Percentiles rank a stretch among this genome's conserved stretches.
These are phyloP conservation scores for Solanum lignicaule DNA, from an alignment of 257 asterid genomes.

Conservation along the genomic window DNA sequence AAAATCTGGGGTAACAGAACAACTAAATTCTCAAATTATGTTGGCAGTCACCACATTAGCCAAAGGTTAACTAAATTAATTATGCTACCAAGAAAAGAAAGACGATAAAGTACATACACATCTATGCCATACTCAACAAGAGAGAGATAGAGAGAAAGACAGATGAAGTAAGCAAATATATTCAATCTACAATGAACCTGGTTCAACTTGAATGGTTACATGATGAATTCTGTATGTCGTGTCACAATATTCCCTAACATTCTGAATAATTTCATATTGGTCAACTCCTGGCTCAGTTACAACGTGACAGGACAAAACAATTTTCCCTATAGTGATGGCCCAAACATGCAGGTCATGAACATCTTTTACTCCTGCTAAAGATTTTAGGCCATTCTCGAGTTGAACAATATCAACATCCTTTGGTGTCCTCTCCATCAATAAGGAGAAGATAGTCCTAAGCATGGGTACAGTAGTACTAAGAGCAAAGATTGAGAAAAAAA, in stretches of 20 bases:
- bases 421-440: conserved; percentile 70
- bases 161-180: neutral
- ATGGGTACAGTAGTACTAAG: conserved; percentile 46
- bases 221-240: conserved; percentile 41
- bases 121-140: neutral
- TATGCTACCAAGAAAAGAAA: neutral
- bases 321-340: conserved; percentile 56
- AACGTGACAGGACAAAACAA: conserved; percentile 55
- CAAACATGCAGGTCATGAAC: conserved; percentile 80
- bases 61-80: neutral
- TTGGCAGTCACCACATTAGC: neutral
- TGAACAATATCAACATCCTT: conserved; percentile 31
- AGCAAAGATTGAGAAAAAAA: conserved; percentile 44
- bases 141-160: neutral
- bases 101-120: neutral
- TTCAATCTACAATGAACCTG: conserved; percentile 5
- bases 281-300: conserved; percentile 30
- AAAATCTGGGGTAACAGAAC: neutral
- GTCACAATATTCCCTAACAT: conserved; percentile 42
- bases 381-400: conserved; percentile 44
- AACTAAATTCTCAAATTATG: neutral
- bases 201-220: conserved; percentile 67
- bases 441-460: conserved; percentile 32
- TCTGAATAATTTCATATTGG: conserved; percentile 30
- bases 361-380: conserved; percentile 37